Conservation (phyloP, 2,329 filamentous ascomycete genomes). For the Phaeophleospora eucalypticola region DNA sequence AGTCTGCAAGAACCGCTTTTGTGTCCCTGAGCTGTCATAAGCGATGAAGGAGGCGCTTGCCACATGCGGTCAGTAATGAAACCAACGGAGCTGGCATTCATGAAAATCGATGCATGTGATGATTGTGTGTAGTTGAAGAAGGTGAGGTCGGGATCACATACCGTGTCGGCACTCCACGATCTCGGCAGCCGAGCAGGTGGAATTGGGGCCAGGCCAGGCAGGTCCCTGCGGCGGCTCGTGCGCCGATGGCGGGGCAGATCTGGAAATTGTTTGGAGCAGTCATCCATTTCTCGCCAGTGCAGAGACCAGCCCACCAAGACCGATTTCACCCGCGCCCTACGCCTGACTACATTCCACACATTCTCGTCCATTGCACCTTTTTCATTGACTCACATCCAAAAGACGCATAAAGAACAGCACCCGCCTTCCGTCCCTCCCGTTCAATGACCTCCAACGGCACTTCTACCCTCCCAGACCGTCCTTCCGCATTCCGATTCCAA, state of each 20-base stretch:
- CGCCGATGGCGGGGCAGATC: neutral
- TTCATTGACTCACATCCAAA: neutral
- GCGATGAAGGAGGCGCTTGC: too few species aligned
- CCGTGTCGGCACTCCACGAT: neutral
- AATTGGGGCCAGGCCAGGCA: too few species aligned
- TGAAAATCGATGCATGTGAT: too few species aligned
- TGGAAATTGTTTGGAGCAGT: neutral
- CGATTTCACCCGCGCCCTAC: neutral
- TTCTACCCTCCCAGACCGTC: constrained; percentile 4
- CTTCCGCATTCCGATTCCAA: constrained; percentile 19
- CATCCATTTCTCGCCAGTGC: too few species aligned
- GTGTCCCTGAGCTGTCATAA: too few species aligned
- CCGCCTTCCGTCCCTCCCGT: neutral
- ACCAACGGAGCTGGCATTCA: too few species aligned
- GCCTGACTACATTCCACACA: too few species aligned
- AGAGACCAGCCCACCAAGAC: too few species aligned
- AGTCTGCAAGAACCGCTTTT: too few species aligned
- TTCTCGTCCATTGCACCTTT: neutral
- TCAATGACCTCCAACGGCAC: constrained; percentile 18
- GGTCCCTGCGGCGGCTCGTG: neutral
- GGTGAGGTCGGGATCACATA: neutral
- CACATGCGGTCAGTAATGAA: too few species aligned
- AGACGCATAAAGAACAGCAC: neutral
- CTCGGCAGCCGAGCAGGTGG: neutral
- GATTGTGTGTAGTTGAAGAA: neutral